Evolutionary conservation across 2,329 filamentous ascomycete species (phyloP).

Genomic region (Aureobasidium sp.): DNA sequence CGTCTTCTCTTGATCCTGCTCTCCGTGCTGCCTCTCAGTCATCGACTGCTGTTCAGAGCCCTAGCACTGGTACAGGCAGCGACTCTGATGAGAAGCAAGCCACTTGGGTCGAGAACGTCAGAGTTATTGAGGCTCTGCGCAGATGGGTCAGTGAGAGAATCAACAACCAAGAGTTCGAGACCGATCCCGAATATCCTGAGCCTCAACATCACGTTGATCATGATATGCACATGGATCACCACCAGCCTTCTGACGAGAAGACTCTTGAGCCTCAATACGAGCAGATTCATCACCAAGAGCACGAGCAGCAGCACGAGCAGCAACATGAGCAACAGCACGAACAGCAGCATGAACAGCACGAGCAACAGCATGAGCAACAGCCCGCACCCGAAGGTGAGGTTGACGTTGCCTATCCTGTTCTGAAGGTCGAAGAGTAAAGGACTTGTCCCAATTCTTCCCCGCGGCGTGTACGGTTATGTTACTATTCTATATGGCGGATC

Average conservation of each 20-base stretch:
- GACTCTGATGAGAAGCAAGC: conserved; percentile 44
- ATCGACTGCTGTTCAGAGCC: conserved; percentile 19
- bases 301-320: conserved; percentile 6
- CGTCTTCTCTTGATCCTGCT: conserved; percentile 31
- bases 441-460: not conserved
- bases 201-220: conserved; percentile 13
- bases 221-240: conserved; percentile 14
- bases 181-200: conserved; percentile 26
- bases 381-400: not conserved
- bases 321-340: conserved; percentile 6
- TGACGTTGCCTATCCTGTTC: conserved; percentile 13
- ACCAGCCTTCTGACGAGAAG: conserved; percentile 16
- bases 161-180: conserved; percentile 45
- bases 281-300: conserved; percentile 9
- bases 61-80: conserved; percentile 22
- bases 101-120: conserved; percentile 57
- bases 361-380: conserved; percentile 7
- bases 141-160: conserved; percentile 51
- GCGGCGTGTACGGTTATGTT: not conserved
- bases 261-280: conserved; percentile 6
- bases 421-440: conserved; percentile 13
- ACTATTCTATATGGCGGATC: not conserved
- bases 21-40: conserved; percentile 26
- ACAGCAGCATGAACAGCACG: conserved; percentile 3
- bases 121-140: conserved; percentile 55